Base-by-base conservation (phyloP, 495 filamentous ascomycete genomes). In the Recurvomyces mirabilis region DNA sequence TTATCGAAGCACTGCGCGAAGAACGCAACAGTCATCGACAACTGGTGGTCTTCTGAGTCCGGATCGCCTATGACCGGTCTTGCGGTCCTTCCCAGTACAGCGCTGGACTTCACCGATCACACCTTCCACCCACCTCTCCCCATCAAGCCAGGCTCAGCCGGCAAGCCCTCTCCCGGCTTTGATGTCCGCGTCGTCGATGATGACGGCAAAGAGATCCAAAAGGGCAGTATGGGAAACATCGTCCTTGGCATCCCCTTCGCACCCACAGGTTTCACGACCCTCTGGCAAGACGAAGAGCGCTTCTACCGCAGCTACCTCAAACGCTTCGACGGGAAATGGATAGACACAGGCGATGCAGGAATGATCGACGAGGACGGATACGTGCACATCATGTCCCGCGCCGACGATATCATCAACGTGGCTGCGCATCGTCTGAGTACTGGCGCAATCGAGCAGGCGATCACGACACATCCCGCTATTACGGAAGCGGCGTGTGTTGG, bases 31-130 rank as follows among this genome's bases (percentile, higher is more conserved):
- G 83, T 94, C 13, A 70, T 94, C 38, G 88, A 95, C 59, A 93
- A 94, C 57, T 95, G 88, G 88, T 95, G 88, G 88, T 89, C 84
- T 3, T 89, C 84, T 1, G 88, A 94, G 61, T 85, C 82, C 1
- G 88, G 88, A 6, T 85, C 81, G 4, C 88, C 88, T 5, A 94
- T 95, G 47, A 79, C 87, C 0, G 87, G 84, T 1, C 66, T 93
- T 20, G 78, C 84, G 5, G 65, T 93, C 25, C 65, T 72, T 4
- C 73, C 78, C 3, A 64, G 67, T 33, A 63, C 67, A 2, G 76
- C 66, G 0, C 63, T 60, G 37, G 55, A 68, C 24, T 60, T 67
- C 40, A 56, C 55, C 9, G 61, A 57, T 4, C 47, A 47, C 22
- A 12, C 41, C 11, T 56, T 49, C 34, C 33, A 45, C 38, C 30